Base-by-base conservation (phyloP, 2,329 filamentous ascomycete species). In the Pestalotiopsis sp. region DNA sequence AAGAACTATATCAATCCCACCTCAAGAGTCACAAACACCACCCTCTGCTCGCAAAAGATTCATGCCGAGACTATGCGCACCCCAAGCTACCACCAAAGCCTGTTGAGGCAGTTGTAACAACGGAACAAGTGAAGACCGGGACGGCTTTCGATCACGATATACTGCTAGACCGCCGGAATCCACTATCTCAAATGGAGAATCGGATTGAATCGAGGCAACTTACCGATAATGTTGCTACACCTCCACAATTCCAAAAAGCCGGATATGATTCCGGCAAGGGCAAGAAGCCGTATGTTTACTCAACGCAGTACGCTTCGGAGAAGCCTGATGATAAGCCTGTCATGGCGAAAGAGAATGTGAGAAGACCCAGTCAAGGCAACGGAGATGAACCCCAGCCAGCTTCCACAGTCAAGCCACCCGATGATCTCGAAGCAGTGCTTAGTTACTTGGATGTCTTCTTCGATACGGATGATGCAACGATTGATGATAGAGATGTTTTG, bases 401-500 rank as follows among this genome's bases (percentile, higher is more conserved):
- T n/a, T 14, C 39, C 25, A 9, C 23, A 17, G 36, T 12, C 9
- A 25, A 39, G 2, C 17, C 61, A 49, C 61, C n/a, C 17, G 27
- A 36, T 13, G 56, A 59, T 20, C 52, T 66, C 12, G 13, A 66
- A 20, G 27, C 23, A 20, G 49, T 41, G 7, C 68, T 71, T 4
- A 63, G 62, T 45, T 74, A 78, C 63, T 63, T 77, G 36, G 75
- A 77, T 58, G 70, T 73, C 27, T 75, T 77, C 70, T 73, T 77
- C 20, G 79, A 80, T 36, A 72, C 77, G n/a, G 78, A 81, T 7
- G 80, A 83, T 67, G 71, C 72, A 13, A 74, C 80, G 45, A 82
- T 87, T 38, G 77, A 77, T 27, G 84, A 89, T 73, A 80, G 82
- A 60, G 85, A 88, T 73, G 83, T 90, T 3, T 81, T 89, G 63